Conservation (phyloP, 192 early-diverging fungal genomes). For the Coemansia sp. region DNA sequence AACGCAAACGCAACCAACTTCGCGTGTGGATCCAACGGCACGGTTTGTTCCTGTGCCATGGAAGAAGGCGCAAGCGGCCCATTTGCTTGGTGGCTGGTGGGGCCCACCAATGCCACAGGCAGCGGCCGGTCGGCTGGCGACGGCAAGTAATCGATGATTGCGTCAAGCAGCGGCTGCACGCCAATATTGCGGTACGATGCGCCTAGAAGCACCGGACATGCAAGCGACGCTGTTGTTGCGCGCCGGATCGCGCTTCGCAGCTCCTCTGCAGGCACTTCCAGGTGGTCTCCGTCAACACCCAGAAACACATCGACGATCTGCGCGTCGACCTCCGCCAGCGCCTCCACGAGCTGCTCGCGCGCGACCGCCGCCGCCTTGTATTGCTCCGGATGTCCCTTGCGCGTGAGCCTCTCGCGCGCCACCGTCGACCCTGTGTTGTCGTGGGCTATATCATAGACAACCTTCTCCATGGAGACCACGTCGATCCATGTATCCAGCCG, state of each 20-base stretch:
- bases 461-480: slow-evolving; percentile 66
- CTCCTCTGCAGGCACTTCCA: slow-evolving; percentile 63
- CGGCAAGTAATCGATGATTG: slow-evolving; percentile 84
- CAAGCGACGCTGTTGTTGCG: slow-evolving; percentile 67
- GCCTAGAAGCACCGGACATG: slow-evolving; percentile 87
- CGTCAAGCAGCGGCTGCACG: slow-evolving; percentile 92
- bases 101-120: slow-evolving; percentile 3
- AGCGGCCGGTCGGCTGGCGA: slow-evolving; percentile 70
- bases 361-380: slow-evolving; percentile 59
- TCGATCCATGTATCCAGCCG: slow-evolving; percentile 71
- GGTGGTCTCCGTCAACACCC: slow-evolving; percentile 71
- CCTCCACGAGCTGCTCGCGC: slow-evolving; percentile 76
- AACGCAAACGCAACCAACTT: slow-evolving; percentile 88
- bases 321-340: slow-evolving; percentile 82
- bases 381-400: slow-evolving; percentile 20
- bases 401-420: slow-evolving; percentile 2
- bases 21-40: slow-evolving; percentile 56
- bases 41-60: background rate
- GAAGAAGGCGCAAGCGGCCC: background rate
- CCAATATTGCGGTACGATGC: slow-evolving; percentile 88
- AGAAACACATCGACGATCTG: slow-evolving; percentile 84
- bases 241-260: slow-evolving; percentile 71
- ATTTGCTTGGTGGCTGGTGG: background rate
- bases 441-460: slow-evolving; percentile 13
- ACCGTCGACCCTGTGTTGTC: slow-evolving; percentile 35